phyloP scores from a whole-genome alignment of 441 rosid genomes.

The Dalechampia spathulata region DNA sequence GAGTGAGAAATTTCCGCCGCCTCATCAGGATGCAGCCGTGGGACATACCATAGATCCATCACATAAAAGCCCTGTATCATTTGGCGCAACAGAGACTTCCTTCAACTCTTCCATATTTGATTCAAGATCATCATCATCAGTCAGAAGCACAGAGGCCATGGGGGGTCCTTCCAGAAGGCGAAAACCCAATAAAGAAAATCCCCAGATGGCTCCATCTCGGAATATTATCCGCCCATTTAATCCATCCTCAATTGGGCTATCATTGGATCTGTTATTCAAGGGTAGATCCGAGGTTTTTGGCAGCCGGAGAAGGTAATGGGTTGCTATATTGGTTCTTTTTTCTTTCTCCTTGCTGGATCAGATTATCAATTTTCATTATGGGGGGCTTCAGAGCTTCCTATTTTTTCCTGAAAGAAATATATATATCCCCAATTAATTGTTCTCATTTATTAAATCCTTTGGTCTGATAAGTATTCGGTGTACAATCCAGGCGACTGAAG shows the following conservation, averaged over 20 bases:
- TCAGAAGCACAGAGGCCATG: conserved; percentile 26
- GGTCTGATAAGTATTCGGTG: conserved; percentile 17
- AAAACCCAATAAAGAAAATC: conserved; percentile 37
- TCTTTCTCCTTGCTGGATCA: conserved; percentile 1
- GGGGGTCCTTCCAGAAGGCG: conserved; percentile 42
- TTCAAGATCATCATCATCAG: conserved; percentile 33
- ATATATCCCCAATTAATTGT: neutral
- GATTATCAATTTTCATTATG: conserved; percentile 8
- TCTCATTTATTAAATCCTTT: conserved; percentile 19
- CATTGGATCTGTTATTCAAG: conserved; percentile 50
- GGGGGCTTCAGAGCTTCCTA: conserved; percentile 9
- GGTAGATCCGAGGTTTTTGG: conserved; percentile 57
- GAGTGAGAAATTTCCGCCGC: conserved; percentile 97
- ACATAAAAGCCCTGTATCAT: conserved; percentile 37
- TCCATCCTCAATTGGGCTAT: conserved; percentile 36
- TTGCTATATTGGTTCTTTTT: neutral
- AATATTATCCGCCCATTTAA: conserved; percentile 35
- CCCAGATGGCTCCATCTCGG: conserved; percentile 41
- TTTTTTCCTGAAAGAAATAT: no score
- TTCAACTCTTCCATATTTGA: conserved; percentile 31
- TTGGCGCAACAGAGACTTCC: conserved; percentile 35
- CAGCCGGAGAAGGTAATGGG: conserved; percentile 23
- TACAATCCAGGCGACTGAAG: conserved; percentile 11
- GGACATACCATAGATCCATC: conserved; percentile 48
- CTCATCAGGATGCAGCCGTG: conserved; percentile 86